Evolutionary conservation across 2,329 filamentous ascomycete genomes (phyloP).

Genomic region (Stagonosporopsis vannaccii): DNA sequence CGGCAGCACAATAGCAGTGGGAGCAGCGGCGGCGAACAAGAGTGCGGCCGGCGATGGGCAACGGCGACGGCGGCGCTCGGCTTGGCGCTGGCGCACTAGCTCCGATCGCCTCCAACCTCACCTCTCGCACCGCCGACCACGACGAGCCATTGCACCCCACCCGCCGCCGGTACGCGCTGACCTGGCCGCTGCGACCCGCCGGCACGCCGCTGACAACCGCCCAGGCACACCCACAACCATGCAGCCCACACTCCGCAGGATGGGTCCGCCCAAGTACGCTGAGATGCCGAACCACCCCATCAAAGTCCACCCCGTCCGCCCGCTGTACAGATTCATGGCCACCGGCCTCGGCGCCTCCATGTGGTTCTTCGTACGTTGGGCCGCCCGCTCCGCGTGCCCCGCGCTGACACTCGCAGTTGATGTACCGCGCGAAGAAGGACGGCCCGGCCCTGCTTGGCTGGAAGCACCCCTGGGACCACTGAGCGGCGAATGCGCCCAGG

Average conservation of each 20-base stretch:
- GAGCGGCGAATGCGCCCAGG: constrained; percentile 18
- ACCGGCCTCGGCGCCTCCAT: constrained; percentile 92
- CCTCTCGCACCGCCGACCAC: constrained; percentile 26
- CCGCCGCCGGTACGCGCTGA: constrained; percentile 32
- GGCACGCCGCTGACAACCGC: constrained; percentile 10
- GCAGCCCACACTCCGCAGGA: constrained; percentile 37
- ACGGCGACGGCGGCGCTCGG: too few species aligned
- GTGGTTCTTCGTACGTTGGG: constrained; percentile 92
- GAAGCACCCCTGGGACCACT: constrained; percentile 73
- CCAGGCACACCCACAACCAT: constrained; percentile 37
- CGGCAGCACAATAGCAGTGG: constrained; percentile 22
- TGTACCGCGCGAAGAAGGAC: constrained; percentile 97
- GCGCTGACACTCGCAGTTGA: constrained; percentile 66
- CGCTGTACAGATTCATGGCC: constrained; percentile 83
- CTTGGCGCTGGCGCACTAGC: constrained; percentile 30
- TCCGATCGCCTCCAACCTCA: constrained; percentile 36
- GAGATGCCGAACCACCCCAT: constrained; percentile 58
- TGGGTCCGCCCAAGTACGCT: constrained; percentile 51
- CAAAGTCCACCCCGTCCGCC: constrained; percentile 67
- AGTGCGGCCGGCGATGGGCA: constrained; percentile 27
- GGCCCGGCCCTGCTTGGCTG: constrained; percentile 87
- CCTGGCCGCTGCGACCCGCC: not conserved
- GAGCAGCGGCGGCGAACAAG: constrained; percentile 24
- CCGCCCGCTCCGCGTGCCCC: too few species aligned
- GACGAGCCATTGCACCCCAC: constrained; percentile 42